Conservation (phyloP, 257 asterid species). For the Primulina huaijiensis region DNA sequence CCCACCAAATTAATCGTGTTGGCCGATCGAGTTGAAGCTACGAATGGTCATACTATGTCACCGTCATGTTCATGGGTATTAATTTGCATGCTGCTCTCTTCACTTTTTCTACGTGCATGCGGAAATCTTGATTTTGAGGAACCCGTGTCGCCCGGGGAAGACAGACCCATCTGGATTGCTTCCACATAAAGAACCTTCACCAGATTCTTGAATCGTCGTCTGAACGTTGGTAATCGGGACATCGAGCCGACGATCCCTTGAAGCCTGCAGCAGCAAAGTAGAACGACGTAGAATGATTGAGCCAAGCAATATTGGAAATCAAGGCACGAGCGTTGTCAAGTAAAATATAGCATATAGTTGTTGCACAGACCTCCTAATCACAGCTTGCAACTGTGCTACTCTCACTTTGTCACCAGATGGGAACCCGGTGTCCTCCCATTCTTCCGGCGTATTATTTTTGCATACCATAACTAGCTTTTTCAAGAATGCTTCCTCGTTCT, state of each 20-base stretch:
- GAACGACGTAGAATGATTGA: slow-evolving; percentile 6
- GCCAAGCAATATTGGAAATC: background rate
- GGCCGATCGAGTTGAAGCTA: background rate
- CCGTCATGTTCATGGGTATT: background rate
- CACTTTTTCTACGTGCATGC: slow-evolving; percentile 28
- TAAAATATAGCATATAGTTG: background rate
- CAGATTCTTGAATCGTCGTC: slow-evolving; percentile 65
- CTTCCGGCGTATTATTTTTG: slow-evolving; percentile 64
- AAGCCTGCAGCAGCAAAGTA: slow-evolving; percentile 41
- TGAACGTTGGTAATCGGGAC: slow-evolving; percentile 76
- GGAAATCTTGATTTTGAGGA: slow-evolving; percentile 26
- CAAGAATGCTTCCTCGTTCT: slow-evolving; percentile 59
- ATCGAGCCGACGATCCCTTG: slow-evolving; percentile 75
- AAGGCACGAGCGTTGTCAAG: background rate
- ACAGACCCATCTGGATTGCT: slow-evolving; percentile 43
- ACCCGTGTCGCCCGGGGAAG: slow-evolving; percentile 20
- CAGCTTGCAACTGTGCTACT: slow-evolving; percentile 81
- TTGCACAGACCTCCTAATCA: slow-evolving; percentile 62
- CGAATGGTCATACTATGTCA: background rate
- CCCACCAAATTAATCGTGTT: too few relatives aligned
- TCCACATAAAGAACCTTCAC: slow-evolving; percentile 59
- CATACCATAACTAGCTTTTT: slow-evolving; percentile 51
- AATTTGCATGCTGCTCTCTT: slow-evolving; percentile 16
- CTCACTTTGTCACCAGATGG: slow-evolving; percentile 66
- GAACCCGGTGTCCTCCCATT: slow-evolving; percentile 70